phyloP scores from a whole-genome alignment of 2,329 filamentous ascomycete species.

The Cordyceps farinosa region DNA sequence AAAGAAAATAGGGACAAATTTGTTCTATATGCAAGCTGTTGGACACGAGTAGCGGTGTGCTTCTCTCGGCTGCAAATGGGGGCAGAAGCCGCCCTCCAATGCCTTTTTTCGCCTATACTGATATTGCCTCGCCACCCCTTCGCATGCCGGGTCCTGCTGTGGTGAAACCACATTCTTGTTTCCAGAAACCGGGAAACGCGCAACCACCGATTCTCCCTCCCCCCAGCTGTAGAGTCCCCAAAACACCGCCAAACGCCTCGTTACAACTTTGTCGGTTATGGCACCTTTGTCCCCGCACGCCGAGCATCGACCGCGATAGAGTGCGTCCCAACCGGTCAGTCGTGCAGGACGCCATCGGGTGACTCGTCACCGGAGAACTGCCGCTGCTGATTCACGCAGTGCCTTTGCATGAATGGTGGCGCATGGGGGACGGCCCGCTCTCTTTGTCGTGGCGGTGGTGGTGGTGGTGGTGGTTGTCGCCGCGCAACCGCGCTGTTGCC shows the following conservation, averaged over 20 bases:
- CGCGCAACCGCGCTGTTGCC: not conserved
- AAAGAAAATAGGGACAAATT: not conserved
- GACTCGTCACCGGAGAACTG: not conserved
- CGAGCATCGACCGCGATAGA: not conserved
- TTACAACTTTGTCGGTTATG: no score
- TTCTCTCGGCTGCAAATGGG: not conserved
- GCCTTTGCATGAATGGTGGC: not conserved
- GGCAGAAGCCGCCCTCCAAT: no score
- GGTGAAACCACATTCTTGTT: not conserved
- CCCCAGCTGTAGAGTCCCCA: no score
- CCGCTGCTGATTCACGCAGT: not conserved
- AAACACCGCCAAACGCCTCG: no score
- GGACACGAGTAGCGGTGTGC: conserved; percentile 8
- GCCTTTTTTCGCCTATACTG: not conserved
- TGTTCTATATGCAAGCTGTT: not conserved
- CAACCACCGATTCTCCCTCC: not conserved
- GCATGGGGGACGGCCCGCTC: not conserved
- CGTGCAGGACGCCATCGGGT: not conserved
- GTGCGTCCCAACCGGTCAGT: not conserved
- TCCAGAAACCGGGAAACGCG: not conserved
- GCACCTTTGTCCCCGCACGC: no score
- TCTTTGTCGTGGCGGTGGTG: not conserved
- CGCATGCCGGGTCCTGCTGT: not conserved
- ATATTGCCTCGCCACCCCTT: conserved; percentile 4
- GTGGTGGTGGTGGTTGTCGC: not conserved